phyloP scores from a whole-genome alignment of 1,284 basidiomycete species.

The Pyrrhoderma lamaoense region DNA sequence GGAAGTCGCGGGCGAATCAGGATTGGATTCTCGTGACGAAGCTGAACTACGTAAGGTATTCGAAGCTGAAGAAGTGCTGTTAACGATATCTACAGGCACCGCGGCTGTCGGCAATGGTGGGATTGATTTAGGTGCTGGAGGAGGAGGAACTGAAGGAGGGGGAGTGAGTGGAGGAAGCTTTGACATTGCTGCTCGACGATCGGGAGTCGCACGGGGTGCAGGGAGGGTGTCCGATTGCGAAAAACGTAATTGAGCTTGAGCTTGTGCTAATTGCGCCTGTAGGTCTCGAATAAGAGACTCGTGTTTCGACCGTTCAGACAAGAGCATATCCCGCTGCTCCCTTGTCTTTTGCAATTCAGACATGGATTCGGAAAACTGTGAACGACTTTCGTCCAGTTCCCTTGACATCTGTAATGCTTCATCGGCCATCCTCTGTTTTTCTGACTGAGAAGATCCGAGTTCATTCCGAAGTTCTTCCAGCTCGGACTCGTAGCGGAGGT shows the following conservation, averaged over 20 bases:
- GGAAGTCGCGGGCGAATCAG: constrained; percentile 65
- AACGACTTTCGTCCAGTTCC: constrained; percentile 72
- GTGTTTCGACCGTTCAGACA: constrained; percentile 62
- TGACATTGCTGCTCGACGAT: constrained; percentile 49
- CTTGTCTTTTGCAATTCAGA: constrained; percentile 66
- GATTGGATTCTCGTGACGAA: constrained; percentile 54
- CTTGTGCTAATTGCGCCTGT: constrained; percentile 58
- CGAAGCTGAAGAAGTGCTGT: constrained; percentile 30
- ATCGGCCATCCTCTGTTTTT: constrained; percentile 56
- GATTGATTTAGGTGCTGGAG: constrained; percentile 59
- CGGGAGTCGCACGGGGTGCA: constrained; percentile 41
- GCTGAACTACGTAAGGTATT: constrained; percentile 25
- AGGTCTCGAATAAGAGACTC: constrained; percentile 65
- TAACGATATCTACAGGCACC: constrained; percentile 11
- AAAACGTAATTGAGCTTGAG: constrained; percentile 21
- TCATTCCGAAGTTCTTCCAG: constrained; percentile 51
- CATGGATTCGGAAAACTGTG: constrained; percentile 66
- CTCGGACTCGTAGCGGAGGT: constrained; percentile 46
- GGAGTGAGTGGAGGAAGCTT: constrained; percentile 86
- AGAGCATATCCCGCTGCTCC: constrained; percentile 73
- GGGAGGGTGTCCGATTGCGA: constrained; percentile 10
- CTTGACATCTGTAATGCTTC: constrained; percentile 65
- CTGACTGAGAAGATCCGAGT: constrained; percentile 46
- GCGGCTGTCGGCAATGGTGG: constrained; percentile 23
- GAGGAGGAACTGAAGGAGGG: constrained; percentile 82